Conservation (phyloP, 176 grass and related monocot genomes). For the Stipa capillata region DNA sequence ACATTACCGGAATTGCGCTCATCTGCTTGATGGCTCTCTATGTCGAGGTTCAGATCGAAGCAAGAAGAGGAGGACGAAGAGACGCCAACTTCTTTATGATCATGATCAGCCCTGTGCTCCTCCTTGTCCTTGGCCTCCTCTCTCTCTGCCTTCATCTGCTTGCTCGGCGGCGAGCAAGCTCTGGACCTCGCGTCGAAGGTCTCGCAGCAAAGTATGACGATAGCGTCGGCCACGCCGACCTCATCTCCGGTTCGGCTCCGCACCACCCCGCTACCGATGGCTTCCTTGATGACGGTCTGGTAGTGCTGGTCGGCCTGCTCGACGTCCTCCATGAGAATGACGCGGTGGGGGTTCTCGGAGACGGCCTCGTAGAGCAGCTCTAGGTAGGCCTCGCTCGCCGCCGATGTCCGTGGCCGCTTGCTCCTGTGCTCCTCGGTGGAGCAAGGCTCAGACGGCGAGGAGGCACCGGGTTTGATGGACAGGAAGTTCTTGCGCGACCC, state of each 20-base stretch:
- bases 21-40: conserved; percentile 24
- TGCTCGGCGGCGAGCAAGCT: conserved; percentile 38
- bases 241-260: conserved; percentile 27
- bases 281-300: conserved; percentile 51
- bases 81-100: not conserved
- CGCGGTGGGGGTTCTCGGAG: conserved; percentile 48
- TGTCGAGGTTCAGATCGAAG: conserved; percentile 82
- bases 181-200: conserved; percentile 43
- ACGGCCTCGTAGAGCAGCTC: conserved; percentile 56
- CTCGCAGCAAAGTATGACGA: conserved; percentile 72
- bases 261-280: conserved; percentile 55
- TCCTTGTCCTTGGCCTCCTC: conserved; percentile 27
- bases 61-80: conserved; percentile 14
- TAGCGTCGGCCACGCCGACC: conserved; percentile 56
- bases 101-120: conserved; percentile 2
- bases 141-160: conserved; percentile 22
- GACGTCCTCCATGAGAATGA: conserved; percentile 72
- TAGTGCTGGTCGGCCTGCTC: conserved; percentile 36
- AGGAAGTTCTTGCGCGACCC: conserved; percentile 47
- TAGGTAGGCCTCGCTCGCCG: conserved; percentile 26
- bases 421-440: conserved; percentile 43
- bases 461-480: conserved; percentile 21
- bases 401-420: conserved; percentile 31
- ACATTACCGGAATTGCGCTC: conserved; percentile 22
- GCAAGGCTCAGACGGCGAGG: conserved; percentile 5